Evolutionary conservation across 441 rosid species (phyloP), one percentile per base, ranked within the genome.

Genomic region (Pelargonium citronellum): DNA sequence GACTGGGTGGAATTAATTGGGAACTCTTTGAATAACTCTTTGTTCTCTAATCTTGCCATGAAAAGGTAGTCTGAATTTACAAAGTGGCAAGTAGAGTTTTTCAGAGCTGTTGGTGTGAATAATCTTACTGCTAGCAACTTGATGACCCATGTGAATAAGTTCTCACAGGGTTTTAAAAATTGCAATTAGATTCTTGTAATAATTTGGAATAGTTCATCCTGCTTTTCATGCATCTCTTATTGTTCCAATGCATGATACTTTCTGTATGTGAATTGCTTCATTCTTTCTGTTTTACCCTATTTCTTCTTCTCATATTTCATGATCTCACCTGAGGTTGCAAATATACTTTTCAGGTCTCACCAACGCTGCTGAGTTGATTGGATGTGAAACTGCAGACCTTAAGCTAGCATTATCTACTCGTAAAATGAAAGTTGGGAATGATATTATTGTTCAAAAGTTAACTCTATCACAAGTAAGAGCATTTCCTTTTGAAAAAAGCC

Each of bases 401-500:
- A 95, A 77, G 74, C 74, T 89, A 61, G 89, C 95, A 77, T 75
- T 95, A 74, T 91, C 99, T 41, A 89, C 91, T 74, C 97, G 91
- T 73, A 92, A 89, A 65, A 95, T 95, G 98, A 89, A 83, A 85
- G 98, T 91, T 79, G 96, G 98, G 58, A 91, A 84, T 70, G 99
- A 95, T 74, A 95, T 75, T 68, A 89, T 95, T 77, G 85, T 89
- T 75, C 98, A 95, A 76, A 91, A 89, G 81, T 83, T 95, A 69
- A 91, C 96, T 1, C 78, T 86, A 71, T 83, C 97, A 13, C 99
- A 95, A 96, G 99, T 91, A 74, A 76, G 81, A 69, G 62, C 63
- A 44, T 20, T 61, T 74, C 39, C 61, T 55, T 55, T 16, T 55
- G 61, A 27, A 55, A 55, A 55, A 55, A 55, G 6, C 22, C 16